Evolutionary conservation across 768 basidiomycete species (phyloP), one percentile per base, ranked within the genome.

Genomic region (Rhodotorula taiwanensis): DNA sequence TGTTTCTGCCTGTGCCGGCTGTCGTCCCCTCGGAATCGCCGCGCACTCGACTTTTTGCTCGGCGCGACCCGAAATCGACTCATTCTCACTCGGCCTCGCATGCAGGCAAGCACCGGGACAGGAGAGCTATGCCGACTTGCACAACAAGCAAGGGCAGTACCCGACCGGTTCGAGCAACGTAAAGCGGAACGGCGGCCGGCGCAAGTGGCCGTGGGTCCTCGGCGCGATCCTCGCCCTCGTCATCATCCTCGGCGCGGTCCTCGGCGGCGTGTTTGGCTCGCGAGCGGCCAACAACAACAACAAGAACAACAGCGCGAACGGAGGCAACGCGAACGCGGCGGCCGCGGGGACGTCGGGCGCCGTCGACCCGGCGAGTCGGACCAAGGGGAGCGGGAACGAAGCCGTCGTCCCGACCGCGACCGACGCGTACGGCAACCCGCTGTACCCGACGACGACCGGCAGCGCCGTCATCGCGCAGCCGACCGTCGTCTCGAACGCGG

Each of bases 231-330:
- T 79, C 50, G 45, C 73, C 48, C 49, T 76, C 62, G 54, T 75
- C 58, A 69, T 79, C 67, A 76, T 80, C 64, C 66, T 78, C 58
- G 79, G 65, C 41, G 79, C 78, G 48, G 78, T 80, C 50, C 70
- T 80, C 44, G 93, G 87, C 39, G 90, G 86, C 69, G 83, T 97
- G 49, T 70, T 97, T 31, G 92, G 87, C 44, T 82, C 83, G 51
- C 83, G 83, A 50, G 76, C 80, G 20, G 74, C 76, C 70, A 81
- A 80, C 61, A 78, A 77, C 43, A 79, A 75, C 64, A 63, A 75
- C 74, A 71, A 67, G 52, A 53, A 69, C 56, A 68, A 59, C 56
- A 53, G 34, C 36, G 43, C 34, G 33, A n/a, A 36, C 23, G 59
- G 57, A 21, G 55, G 52, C 28, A 44, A 25, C 25, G 58, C 57